Evolutionary conservation across 768 basidiomycete species (phyloP).

Genomic region (Boletellus emodensis): DNA sequence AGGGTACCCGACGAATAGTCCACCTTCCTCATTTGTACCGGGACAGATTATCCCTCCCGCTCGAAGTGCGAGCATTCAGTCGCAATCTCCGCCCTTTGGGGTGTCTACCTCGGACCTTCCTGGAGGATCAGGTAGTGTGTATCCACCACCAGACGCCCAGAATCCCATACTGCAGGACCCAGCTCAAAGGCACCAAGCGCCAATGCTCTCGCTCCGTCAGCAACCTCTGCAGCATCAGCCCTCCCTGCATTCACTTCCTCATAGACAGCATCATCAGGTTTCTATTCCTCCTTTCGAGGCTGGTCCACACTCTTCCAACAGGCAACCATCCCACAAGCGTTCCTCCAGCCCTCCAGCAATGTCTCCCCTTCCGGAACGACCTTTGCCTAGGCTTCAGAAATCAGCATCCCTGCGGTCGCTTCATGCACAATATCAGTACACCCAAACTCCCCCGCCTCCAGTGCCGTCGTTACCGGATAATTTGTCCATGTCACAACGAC

Average conservation of each 20-base stretch:
- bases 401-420: slow-evolving; percentile 59
- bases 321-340: slow-evolving; percentile 9
- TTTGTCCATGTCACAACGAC: slow-evolving; percentile 29
- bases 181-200: slow-evolving; percentile 19
- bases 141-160: slow-evolving; percentile 16
- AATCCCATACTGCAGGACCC: slow-evolving; percentile 5
- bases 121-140: slow-evolving; percentile 12
- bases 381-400: slow-evolving; percentile 39
- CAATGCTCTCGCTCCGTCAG: slow-evolving; percentile 28
- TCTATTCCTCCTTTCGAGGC: slow-evolving; percentile 16
- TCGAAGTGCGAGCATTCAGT: slow-evolving; percentile 35
- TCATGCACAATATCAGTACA: slow-evolving; percentile 47
- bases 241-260: slow-evolving; percentile 12
- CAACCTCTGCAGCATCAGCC: slow-evolving; percentile 22
- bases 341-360: slow-evolving; percentile 8
- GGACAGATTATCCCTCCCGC: slow-evolving; percentile 36
- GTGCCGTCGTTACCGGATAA: slow-evolving; percentile 36
- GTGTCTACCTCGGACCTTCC: slow-evolving; percentile 20
- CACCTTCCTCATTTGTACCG: slow-evolving; percentile 36
- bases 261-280: slow-evolving; percentile 11
- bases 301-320: slow-evolving; percentile 7
- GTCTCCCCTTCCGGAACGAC: slow-evolving; percentile 46
- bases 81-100: slow-evolving; percentile 22
- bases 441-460: slow-evolving; percentile 33
- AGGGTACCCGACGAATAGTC: slow-evolving; percentile 8